A percentile compares a stretch with the other conserved stretches of the same genome.
These are phyloP conservation scores for Coemansia furcata DNA, from an alignment of 192 early-diverging fungal species.

Conservation along the genomic window DNA sequence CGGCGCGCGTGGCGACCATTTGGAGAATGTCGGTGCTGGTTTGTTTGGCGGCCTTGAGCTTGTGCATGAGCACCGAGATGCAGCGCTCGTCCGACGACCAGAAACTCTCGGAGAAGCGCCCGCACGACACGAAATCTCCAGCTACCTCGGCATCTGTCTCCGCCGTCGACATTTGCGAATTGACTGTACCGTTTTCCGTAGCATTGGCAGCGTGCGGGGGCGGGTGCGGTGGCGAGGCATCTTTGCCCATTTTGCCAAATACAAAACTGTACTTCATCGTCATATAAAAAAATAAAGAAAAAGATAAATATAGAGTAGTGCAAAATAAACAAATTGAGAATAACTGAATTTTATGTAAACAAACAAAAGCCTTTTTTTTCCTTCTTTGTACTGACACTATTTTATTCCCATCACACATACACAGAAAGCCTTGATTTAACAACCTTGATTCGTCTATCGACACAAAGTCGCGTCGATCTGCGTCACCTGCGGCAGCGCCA, in stretches of 20 bases:
- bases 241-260: constrained; percentile 17
- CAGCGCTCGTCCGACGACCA: constrained; percentile 65
- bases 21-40: constrained; percentile 66
- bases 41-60: constrained; percentile 66
- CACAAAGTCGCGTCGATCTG: constrained; percentile 88
- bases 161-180: constrained; percentile 17
- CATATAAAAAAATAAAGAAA: background rate
- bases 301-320: constrained; percentile 15
- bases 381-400: too few species aligned
- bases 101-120: constrained; percentile 41
- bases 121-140: constrained; percentile 33
- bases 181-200: constrained; percentile 5
- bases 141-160: constrained; percentile 23
- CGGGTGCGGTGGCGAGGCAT: background rate
- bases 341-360: too few species aligned
- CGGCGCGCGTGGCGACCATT: constrained; percentile 60
- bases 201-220: background rate
- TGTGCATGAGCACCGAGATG: constrained; percentile 61
- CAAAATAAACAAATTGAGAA: constrained; percentile 22
- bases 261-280: constrained; percentile 24
- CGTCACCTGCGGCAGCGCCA: constrained; percentile 76
- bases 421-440: too few species aligned
- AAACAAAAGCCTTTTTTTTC: too few species aligned
- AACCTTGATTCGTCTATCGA: background rate
- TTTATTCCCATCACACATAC: too few species aligned